Conservation (phyloP, 2,329 filamentous ascomycete species). For the Neonectria magnoliae region DNA sequence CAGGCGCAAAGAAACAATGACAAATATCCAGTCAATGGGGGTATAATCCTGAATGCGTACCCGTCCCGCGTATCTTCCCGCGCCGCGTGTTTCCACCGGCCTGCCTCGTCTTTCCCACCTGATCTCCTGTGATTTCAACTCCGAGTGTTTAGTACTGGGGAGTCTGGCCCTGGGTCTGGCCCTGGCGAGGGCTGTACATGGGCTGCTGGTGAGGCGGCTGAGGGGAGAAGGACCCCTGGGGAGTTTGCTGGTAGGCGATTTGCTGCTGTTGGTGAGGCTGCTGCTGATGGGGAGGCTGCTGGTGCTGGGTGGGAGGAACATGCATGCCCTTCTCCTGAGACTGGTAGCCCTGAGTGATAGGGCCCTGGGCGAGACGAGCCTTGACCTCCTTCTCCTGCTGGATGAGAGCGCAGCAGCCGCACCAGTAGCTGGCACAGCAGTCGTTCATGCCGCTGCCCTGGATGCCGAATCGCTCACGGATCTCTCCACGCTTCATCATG, state of each 20-base stretch:
- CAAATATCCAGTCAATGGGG: conserved; percentile 33
- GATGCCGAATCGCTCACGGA: conserved; percentile 64
- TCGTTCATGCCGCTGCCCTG: conserved; percentile 59
- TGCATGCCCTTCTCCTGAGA: conserved; percentile 51
- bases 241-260: conserved; percentile 12
- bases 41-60: conserved; percentile 38
- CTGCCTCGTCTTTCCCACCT: conserved; percentile 12
- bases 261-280: conserved; percentile 15
- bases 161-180: conserved; percentile 24
- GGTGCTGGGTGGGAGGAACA: conserved; percentile 42
- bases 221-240: conserved; percentile 35
- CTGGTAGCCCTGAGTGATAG: conserved; percentile 50
- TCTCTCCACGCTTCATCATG: conserved; percentile 63
- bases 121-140: neutral
- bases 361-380: conserved; percentile 39
- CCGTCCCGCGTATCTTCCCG: conserved; percentile 20
- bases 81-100: neutral
- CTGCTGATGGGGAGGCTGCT: conserved; percentile 14
- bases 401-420: conserved; percentile 65
- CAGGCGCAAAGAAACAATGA: conserved; percentile 25
- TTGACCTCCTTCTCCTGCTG: conserved; percentile 68
- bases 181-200: conserved; percentile 38
- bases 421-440: conserved; percentile 64
- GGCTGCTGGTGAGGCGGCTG: conserved; percentile 38
- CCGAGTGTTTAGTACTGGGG: conserved; percentile 31